Evolutionary conservation across 768 basidiomycete species (phyloP).

Genomic region (Trametes maxima): DNA sequence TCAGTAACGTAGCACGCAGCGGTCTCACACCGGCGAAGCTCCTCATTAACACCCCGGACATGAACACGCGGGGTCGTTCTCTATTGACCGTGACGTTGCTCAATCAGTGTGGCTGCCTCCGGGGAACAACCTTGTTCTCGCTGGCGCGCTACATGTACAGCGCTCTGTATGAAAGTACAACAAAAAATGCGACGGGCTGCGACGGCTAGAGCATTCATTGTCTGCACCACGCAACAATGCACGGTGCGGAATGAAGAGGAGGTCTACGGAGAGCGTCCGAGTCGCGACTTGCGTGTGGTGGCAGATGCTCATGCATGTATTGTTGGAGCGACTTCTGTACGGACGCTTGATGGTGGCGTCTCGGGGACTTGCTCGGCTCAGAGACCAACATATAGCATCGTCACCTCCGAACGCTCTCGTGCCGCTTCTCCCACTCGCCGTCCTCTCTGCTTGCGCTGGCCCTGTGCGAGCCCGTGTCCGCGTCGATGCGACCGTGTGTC

Average conservation of each 20-base stretch:
- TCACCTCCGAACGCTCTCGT: not conserved
- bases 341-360: constrained; percentile 22
- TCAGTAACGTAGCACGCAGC: too few species aligned
- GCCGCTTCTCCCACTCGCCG: not conserved
- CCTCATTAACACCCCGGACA: too few species aligned
- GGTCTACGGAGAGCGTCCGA: not conserved
- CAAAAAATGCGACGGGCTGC: not conserved
- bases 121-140: not conserved
- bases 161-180: not conserved
- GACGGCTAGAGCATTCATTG: constrained; percentile 7
- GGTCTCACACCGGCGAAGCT: too few species aligned
- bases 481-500: not conserved
- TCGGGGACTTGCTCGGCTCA: constrained; percentile 20
- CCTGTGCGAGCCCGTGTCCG: not conserved
- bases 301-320: constrained; percentile 2
- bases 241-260: constrained; percentile 9
- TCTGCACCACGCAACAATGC: not conserved
- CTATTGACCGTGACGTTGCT: too few species aligned
- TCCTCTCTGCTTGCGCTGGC: not conserved
- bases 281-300: not conserved
- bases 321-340: constrained; percentile 8
- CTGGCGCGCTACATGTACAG: not conserved
- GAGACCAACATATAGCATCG: constrained; percentile 14
- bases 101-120: not conserved
- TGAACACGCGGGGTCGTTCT: too few species aligned